Base-by-base conservation (phyloP, 495 filamentous ascomycete species). In the Annulohypoxylon maeteangense region DNA sequence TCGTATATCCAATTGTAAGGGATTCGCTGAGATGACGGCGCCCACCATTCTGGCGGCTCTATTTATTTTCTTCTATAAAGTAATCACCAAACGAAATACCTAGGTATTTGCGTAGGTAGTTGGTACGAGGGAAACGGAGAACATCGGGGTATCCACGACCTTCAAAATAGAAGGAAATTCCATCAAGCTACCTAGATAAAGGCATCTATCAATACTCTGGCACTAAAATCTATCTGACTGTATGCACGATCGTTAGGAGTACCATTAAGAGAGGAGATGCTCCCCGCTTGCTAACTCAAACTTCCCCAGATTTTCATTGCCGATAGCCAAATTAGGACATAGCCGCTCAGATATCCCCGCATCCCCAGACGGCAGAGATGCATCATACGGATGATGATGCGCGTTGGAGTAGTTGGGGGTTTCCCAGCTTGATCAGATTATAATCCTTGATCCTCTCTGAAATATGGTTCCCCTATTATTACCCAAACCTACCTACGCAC, bases 21-120 rank as follows among this genome's bases (percentile, higher is more conserved):
- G 74, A 61, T 78, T 78, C 18, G 71, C 74, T 27, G 76, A 78
- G 2, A 78, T 66, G 55, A 65, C 65, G 20, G 74, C 56, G 2
- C 63, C 67, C 8, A 63, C 61, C 76, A 78, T 76, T 3, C 29
- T 73, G 67, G 60, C 48, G 34, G 38, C 45, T 29, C 18, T 45
- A 5, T 31, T 4, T 40, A 14, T 40, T 12, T 40, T 4, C 14
- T 7, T 7, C 34, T 36, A 25, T n/a, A 23, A 6, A 60, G 16
- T 7, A 55, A 59, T n/a, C n/a, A n/a, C n/a, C n/a, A n/a, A n/a
- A n/a, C n/a, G n/a, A n/a, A n/a, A n/a, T n/a, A n/a, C n/a, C n/a
- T n/a, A n/a, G n/a, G n/a, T n/a, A n/a, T n/a, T n/a, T n/a, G n/a
- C n/a, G n/a, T n/a, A n/a, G n/a, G n/a, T 29, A 29, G 6, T 29